Evolutionary conservation across 495 filamentous ascomycete genomes (phyloP).

Genomic region (Filosporella fistucella): DNA sequence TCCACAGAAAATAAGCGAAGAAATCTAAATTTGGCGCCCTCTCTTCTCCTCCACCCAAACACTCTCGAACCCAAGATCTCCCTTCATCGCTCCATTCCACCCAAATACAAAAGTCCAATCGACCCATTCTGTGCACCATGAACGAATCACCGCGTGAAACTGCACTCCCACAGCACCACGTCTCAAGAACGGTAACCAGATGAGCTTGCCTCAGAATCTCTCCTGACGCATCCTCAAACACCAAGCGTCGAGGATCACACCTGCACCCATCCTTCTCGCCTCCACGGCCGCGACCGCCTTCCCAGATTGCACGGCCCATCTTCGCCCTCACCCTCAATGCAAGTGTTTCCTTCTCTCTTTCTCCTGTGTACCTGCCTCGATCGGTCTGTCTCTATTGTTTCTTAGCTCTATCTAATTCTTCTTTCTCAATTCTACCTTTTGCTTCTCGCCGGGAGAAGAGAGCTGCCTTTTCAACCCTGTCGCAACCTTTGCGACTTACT

Average conservation of each 20-base stretch:
- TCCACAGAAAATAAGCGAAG: conserved; percentile 1
- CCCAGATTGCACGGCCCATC: background rate
- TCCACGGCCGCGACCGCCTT: conserved; percentile 12
- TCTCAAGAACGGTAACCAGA: conserved; percentile 3
- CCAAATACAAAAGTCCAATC: background rate
- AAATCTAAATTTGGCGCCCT: conserved; percentile 7
- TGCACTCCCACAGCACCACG: background rate
- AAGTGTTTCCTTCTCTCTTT: conserved; percentile 20
- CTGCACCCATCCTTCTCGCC: conserved; percentile 6
- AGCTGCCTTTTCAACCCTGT: conserved; percentile 1
- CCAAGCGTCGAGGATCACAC: conserved; percentile 19
- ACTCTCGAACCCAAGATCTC: background rate
- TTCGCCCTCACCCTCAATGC: conserved; percentile 8
- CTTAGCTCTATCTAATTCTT: conserved; percentile 1
- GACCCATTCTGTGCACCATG: background rate
- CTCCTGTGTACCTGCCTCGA: conserved; percentile 6
- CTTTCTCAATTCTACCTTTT: background rate
- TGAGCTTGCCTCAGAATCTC: conserved; percentile 17
- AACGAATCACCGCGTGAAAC: background rate
- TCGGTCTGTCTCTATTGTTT: conserved; percentile 10
- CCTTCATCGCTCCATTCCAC: no score
- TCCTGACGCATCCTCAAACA: conserved; percentile 23
- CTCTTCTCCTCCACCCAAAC: conserved; percentile 6
- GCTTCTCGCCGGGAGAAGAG: background rate
- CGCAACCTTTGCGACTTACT: background rate